A percentile compares a stretch with the other conserved stretches of the same genome.
phyloP scores from a whole-genome alignment of 495 filamentous ascomycete genomes.

The Penicillium pancosmium region DNA sequence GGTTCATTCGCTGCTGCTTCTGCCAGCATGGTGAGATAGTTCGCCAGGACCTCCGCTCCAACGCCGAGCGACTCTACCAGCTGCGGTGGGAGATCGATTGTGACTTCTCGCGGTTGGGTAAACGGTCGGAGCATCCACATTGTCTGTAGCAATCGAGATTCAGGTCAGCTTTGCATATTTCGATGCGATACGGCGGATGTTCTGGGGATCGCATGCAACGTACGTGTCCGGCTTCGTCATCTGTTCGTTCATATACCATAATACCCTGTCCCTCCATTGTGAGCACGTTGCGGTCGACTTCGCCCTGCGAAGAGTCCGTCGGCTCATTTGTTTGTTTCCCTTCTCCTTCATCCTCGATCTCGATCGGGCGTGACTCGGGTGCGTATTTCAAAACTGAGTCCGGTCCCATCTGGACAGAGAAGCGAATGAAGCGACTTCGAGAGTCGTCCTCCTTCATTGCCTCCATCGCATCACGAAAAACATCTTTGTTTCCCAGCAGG shows the following conservation, averaged over 20 bases:
- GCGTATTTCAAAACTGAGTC: slow-evolving; percentile 65
- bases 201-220: slow-evolving; percentile 35
- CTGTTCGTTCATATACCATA: slow-evolving; percentile 90
- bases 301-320: slow-evolving; percentile 45
- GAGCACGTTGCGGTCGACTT: slow-evolving; percentile 57
- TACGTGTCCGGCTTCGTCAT: slow-evolving; percentile 86
- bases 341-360: slow-evolving; percentile 12
- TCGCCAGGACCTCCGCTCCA: slow-evolving; percentile 90
- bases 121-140: slow-evolving; percentile 99
- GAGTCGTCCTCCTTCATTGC: slow-evolving; percentile 92
- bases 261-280: slow-evolving; percentile 95
- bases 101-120: slow-evolving; percentile 83
- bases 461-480: slow-evolving; percentile 80
- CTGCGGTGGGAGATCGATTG: slow-evolving; percentile 88
- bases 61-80: slow-evolving; percentile 93
- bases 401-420: slow-evolving; percentile 74
- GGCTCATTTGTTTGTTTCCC: slow-evolving; percentile 24
- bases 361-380: slow-evolving; percentile 41
- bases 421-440: slow-evolving; percentile 87
- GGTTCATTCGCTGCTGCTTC: slow-evolving; percentile 86
- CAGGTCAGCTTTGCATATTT: slow-evolving; percentile 1
- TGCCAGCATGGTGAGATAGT: slow-evolving; percentile 86
- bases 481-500: slow-evolving; percentile 73
- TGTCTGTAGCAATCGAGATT: slow-evolving; percentile 59
- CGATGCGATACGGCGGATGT: not conserved